Conservation (phyloP, 2,329 filamentous ascomycete species). For the Ophiostoma sp. region DNA sequence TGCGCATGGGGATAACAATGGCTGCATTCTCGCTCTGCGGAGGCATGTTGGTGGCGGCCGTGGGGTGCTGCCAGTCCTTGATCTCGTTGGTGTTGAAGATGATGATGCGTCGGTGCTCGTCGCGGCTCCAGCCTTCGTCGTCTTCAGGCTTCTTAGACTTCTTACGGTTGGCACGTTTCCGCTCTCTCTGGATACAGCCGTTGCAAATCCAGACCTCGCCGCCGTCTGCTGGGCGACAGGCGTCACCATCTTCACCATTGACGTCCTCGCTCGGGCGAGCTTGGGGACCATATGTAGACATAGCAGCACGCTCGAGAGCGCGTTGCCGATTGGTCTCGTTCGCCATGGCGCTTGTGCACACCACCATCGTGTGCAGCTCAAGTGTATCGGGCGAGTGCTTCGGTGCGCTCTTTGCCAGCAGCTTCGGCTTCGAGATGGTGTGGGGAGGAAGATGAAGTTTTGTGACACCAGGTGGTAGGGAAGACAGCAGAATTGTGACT, state of each 20-base stretch:
- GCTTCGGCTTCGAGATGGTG: constrained; percentile 92
- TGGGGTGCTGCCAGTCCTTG: constrained; percentile 73
- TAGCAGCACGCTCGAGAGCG: constrained; percentile 63
- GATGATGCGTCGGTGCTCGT: constrained; percentile 78
- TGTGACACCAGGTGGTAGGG: constrained; percentile 72
- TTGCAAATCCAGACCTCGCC: constrained; percentile 91
- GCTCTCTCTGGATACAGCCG: constrained; percentile 88
- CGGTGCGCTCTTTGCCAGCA: constrained; percentile 71
- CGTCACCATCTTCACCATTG: constrained; percentile 64
- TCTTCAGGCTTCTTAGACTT: constrained; percentile 93
- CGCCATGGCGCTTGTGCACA: constrained; percentile 90
- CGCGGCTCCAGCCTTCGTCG: constrained; percentile 80
- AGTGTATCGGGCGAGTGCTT: constrained; percentile 70
- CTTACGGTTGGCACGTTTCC: constrained; percentile 87
- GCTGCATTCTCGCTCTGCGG: constrained; percentile 27
- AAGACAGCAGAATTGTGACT: constrained; percentile 75
- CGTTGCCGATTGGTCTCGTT: constrained; percentile 64
- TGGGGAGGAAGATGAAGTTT: constrained; percentile 84
- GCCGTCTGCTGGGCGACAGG: constrained; percentile 76
- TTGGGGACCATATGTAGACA: constrained; percentile 41
- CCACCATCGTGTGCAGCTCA: constrained; percentile 76
- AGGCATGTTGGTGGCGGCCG: constrained; percentile 38
- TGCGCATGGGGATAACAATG: constrained; percentile 87
- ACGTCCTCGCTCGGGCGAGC: constrained; percentile 47
- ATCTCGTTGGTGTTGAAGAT: constrained; percentile 90